Evolutionary conservation across 176 grass and related monocot genomes (phyloP), one percentile per base, ranked within the genome.

Genomic region (Poa annua): DNA sequence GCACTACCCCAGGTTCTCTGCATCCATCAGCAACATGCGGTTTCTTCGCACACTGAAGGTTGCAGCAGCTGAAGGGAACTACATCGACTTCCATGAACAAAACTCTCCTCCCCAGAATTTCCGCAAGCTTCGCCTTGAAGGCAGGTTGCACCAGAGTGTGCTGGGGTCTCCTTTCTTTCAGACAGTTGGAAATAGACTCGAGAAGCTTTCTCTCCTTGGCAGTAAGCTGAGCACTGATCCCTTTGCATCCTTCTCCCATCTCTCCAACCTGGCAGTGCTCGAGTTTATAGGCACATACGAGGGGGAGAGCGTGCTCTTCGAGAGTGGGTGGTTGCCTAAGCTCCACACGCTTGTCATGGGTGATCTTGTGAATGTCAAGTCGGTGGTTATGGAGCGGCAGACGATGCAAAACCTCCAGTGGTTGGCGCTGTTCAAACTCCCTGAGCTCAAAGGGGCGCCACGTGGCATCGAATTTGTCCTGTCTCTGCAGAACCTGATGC

Each of bases 341-440:
- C 74, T 84, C 42, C 70, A 84, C 44, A 77, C 71, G 8, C 71
- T 84, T 48, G 54, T 74, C 70, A 78, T 84, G 56, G 13, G 48
- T 47, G 53, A 45, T 22, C n/a, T 75, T 3, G 36, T 9, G 32
- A 50, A 20, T 34, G 72, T 77, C 42, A 77, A n/a, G 44, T 76
- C 34, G 14, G 75, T 84, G 21, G 48, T 49, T 76, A 29, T 77
- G 57, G 82, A 84, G 49, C 22, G 64, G n/a, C 47, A 65, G 49
- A 39, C 42, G 0, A 25, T 85, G 71, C 72, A 13, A 77, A 85
- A 54, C 48, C 69, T 85, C 53, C 59, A 38, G 38, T 75, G 72
- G 71, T 60, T 85, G 29, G 75, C 73, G 5, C 21, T 85, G 41
- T 50, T 76, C 75, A 77, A 50, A 34, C 33, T 85, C 21, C 35